Base-by-base conservation (phyloP, 306 rosid species). In the Purshia tridentata region DNA sequence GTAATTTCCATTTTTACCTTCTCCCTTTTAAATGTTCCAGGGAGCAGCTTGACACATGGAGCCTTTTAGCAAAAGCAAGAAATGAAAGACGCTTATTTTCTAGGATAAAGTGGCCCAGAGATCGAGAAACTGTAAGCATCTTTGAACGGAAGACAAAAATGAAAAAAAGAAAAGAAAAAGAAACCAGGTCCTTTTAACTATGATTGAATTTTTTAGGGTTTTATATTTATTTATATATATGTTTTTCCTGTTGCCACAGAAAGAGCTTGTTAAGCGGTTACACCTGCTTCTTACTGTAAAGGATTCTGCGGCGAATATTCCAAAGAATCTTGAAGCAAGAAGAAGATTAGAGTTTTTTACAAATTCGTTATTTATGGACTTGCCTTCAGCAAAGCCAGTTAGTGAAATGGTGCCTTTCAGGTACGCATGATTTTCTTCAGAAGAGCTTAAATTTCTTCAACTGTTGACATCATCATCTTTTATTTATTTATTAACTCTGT, bases 321-420 rank as follows among this genome's bases (percentile, higher is more conserved):
- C 98, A 40, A 91, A 94, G 82, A 94, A 94, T 85, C 95, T 94
- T 76, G 98, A 94, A 89, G 97, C 98, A 44, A 84, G 98, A 76
- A 89, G 98, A 88, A 88, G 98, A 88, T 79, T 94, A 65, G 91
- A 91, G 84, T 94, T 94, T 79, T 94, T 94, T 62, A 29, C 97
- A 62, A 94, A 94, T 85, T 94, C 98, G 19, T 88, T 94, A 73
- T 94, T 94, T 79, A 94, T 94, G 98, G 92, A 89, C 80, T 86
- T 91, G 89, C 98, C 98, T 77, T 67, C 84, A 5, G 98, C 98
- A 65, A 94, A 88, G 86, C 92, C 92, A 85, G 98, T 91, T 78
- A 80, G 97, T 84, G 95, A 91, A 80, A 91, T 87, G 92, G 73
- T 85, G 47, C 86, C 98, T 49, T 94, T 94, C 83, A 77, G 98